Base-by-base conservation (phyloP, 129 eudicot genomes). In the Dittrichia graveolens region DNA sequence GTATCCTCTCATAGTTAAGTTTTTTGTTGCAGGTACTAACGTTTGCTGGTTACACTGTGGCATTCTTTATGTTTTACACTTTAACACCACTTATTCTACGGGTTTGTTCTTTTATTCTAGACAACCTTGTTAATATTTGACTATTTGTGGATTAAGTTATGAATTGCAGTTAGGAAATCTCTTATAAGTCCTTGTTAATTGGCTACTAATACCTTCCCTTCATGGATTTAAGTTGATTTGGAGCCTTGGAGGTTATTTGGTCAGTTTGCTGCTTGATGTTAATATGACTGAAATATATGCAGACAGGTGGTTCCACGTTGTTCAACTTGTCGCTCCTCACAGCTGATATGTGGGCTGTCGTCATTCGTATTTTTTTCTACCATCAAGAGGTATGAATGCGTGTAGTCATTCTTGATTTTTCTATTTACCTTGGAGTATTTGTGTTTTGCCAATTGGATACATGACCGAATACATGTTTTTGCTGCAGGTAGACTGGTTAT, bases 341-440 rank as follows among this genome's bases (percentile, higher is more conserved):
- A 18, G 87, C 96, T 48, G 98, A 93, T 78, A 87, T 89, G 98
- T 93, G 98, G 98, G 98, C 88, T 57, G 98, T 93, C 34, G 67
- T 81, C 72, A 71, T 89, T 60, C 91, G 92, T 74, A 81, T 85
- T 53, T 82, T 87, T 69, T 68, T 93, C 90, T 93, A 93, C 83
- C 86, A 73, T 42, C 95, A 93, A 72, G 67, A 85, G 92, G 98
- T 91, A 73, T 14, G 3, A 56, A 7, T 37, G 14, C 0, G 4
- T 7, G 13, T 35, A 53, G 12, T 64, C 53, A 46, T 74, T 42
- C 19, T 34, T 47, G 38, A 58, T 44, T 24, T 54, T 7, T 43
- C 9, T 5, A 8, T 34, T 48, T 57, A 4, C 31, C 18, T 2
- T 15, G 55, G 16, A 42, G 39, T 39, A 49, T 55, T 42, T 42